phyloP scores from a whole-genome alignment of 2,329 filamentous ascomycete genomes.

The Akanthomyces uredinophilus region DNA sequence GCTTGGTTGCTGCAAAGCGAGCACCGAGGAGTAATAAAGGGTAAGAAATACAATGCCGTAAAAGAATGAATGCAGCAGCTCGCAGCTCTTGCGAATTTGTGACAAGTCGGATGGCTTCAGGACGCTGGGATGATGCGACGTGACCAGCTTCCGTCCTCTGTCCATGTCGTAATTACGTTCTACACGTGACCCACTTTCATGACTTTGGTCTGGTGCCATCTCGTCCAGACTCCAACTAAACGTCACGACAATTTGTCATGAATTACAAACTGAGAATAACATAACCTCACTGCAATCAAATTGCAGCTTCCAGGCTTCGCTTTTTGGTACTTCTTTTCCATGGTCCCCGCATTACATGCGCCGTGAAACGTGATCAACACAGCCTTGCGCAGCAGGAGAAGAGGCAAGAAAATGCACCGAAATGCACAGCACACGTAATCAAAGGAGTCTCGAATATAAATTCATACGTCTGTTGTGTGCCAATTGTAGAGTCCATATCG shows the following conservation, averaged over 20 bases:
- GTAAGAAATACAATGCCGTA: not conserved
- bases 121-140: not conserved
- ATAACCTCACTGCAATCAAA: too few relatives aligned
- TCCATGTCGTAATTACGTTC: conserved; percentile 5
- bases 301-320: too few relatives aligned
- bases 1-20: not conserved
- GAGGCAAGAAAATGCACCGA: too few relatives aligned
- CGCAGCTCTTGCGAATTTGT: conserved; percentile 1
- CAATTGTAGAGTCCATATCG: not conserved
- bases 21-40: not conserved
- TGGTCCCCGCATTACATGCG: too few relatives aligned
- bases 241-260: too few relatives aligned
- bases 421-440: too few relatives aligned
- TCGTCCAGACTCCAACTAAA: not conserved
- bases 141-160: not conserved
- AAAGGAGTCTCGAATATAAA: too few relatives aligned
- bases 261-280: too few relatives aligned
- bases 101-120: not conserved
- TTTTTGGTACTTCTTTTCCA: too few relatives aligned
- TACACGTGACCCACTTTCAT: conserved; percentile 13
- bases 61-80: conserved; percentile 11
- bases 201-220: not conserved
- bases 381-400: too few relatives aligned
- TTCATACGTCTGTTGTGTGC: not conserved
- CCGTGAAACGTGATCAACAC: too few relatives aligned